Evolutionary conservation across 306 rosid genomes (phyloP).

Genomic region (Cucurbita maxima): DNA sequence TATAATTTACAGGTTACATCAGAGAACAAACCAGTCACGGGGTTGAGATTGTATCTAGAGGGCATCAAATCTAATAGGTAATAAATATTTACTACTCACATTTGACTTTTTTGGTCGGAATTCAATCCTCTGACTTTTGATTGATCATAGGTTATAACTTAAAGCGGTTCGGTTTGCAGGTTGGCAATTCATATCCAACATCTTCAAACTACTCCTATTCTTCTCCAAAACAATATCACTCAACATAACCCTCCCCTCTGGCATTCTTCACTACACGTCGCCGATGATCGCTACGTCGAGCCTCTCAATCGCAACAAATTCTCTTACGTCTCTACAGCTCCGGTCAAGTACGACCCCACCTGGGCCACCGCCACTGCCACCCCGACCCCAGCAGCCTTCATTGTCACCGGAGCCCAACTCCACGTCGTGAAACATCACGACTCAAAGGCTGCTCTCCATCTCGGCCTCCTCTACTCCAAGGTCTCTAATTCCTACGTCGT

Average conservation of each 20-base stretch:
- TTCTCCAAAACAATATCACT: slow-evolving; percentile 29
- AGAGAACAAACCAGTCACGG: slow-evolving; percentile 67
- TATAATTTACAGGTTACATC: slow-evolving; percentile 34
- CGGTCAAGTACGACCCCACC: slow-evolving; percentile 42
- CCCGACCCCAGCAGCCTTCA: slow-evolving; percentile 17
- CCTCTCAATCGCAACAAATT: slow-evolving; percentile 42
- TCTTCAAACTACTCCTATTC: slow-evolving; percentile 38
- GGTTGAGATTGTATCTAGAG: slow-evolving; percentile 81
- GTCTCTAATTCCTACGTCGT: slow-evolving; percentile 30
- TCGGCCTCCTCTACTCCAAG: slow-evolving; percentile 50
- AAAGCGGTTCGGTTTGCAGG: slow-evolving; percentile 12
- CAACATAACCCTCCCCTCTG: slow-evolving; percentile 24
- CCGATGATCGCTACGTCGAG: slow-evolving; percentile 41
- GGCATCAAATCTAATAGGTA: slow-evolving; percentile 89
- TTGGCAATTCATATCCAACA: slow-evolving; percentile 84
- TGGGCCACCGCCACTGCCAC: slow-evolving; percentile 19
- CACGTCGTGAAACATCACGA: slow-evolving; percentile 40
- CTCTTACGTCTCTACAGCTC: slow-evolving; percentile 57
- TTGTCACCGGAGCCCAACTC: slow-evolving; percentile 88
- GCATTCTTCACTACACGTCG: slow-evolving; percentile 47
- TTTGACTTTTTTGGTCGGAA: too few relatives aligned
- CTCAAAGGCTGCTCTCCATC: slow-evolving; percentile 52
- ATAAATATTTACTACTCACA: background rate
- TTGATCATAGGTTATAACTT: too few relatives aligned
- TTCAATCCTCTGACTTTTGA: too few relatives aligned